Evolutionary conservation across 805 yeast genomes (phyloP).

Genomic region (Suhomyces vadensis): DNA sequence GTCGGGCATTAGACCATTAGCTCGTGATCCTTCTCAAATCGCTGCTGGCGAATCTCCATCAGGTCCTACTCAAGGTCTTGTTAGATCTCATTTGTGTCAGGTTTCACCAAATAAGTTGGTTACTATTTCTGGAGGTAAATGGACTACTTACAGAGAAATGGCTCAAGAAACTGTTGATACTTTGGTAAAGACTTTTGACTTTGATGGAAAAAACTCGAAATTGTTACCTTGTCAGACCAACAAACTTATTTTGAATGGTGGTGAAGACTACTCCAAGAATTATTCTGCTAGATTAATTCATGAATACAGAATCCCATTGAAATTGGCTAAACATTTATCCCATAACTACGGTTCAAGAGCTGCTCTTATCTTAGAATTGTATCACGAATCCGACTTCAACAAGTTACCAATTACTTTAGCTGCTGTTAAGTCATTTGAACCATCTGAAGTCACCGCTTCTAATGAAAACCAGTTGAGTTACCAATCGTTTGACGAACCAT

Average conservation of each 20-base stretch:
- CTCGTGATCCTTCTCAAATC: conserved; percentile 68
- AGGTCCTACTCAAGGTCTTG: conserved; percentile 78
- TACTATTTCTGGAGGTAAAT: conserved; percentile 94
- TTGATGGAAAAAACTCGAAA: conserved; percentile 27
- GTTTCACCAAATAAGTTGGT: conserved; percentile 72
- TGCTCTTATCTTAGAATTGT: conserved; percentile 64
- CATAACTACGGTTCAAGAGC: conserved; percentile 90
- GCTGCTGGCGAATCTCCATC: conserved; percentile 45
- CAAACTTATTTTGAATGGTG: conserved; percentile 68
- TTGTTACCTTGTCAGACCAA: conserved; percentile 54
- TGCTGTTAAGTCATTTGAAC: conserved; percentile 28
- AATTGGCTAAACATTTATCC: conserved; percentile 78
- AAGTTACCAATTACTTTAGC: conserved; percentile 69
- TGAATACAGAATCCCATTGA: conserved; percentile 68
- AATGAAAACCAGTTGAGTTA: conserved; percentile 41
- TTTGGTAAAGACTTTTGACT: conserved; percentile 52
- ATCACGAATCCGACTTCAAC: conserved; percentile 53
- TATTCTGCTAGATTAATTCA: conserved; percentile 79
- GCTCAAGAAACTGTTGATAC: conserved; percentile 89
- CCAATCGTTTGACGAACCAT: conserved; percentile 71
- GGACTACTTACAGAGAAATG: conserved; percentile 99
- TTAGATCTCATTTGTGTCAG: conserved; percentile 82
- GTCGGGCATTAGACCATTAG: conserved; percentile 96
- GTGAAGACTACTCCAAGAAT: conserved; percentile 73
- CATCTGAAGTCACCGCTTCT: conserved; percentile 27